Base-by-base conservation (phyloP, 768 basidiomycete species). In the Amanita fuliginea region DNA sequence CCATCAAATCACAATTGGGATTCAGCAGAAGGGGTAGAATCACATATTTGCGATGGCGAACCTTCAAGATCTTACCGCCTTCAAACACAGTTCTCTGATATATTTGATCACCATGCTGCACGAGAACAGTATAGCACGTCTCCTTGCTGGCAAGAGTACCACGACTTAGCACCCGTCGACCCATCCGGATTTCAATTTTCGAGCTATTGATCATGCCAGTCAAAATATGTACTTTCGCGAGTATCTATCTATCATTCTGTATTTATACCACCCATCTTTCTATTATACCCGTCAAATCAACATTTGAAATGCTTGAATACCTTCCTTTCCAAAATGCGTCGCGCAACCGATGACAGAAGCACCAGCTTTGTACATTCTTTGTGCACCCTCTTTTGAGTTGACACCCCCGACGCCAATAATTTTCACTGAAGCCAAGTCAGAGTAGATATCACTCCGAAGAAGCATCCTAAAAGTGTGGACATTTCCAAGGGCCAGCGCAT, bases 351-450 rank as follows among this genome's bases (percentile, higher is more conserved):
- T 81, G 1, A 81, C 77, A 42, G 68, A 64, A 7, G 90, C 90
- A 3, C 90, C 89, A 8, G 79, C 86, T 41, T 68, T 67, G n/a
- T 68, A 66, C 87, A 92, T 92, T 48, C 90, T 71, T 46, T 65
- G 61, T 10, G 72, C 78, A 2, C 78, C 81, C 18, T 67, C 81
- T 4, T 68, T 64, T 18, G 75, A 75, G 2, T 76, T 81, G 14
- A 90, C 86, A 4, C 90, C 90, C 1, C 91, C 90, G n/a, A 84
- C 82, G 2, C 89, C 91, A 41, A 93, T 75, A 48, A 92, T 68
- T 44, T 67, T 67, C 48, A 90, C 75, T 2, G 66, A 57, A 24
- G 61, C 61, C 34, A 88, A 56, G 0, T 68, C 69, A 3, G 61
- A 54, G 44, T 65, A 44, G 55, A 48, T 32, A 18, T 30, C 32